Base-by-base conservation (phyloP, 306 rosid genomes). In the Pyrus bretschneideri region DNA sequence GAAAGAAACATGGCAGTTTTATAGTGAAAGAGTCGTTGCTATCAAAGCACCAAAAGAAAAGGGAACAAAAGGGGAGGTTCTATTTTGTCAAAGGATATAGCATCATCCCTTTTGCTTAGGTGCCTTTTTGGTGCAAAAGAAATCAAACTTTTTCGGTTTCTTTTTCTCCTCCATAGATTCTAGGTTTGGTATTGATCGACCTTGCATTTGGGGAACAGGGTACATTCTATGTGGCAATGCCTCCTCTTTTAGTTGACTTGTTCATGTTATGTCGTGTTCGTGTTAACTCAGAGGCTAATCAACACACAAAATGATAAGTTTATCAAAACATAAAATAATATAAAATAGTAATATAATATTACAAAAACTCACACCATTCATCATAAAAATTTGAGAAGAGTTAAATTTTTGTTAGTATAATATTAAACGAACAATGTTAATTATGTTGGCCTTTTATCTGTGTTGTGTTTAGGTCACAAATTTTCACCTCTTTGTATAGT, bases 21-120 rank as follows among this genome's bases (percentile, higher is more conserved):
- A 73, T 65, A 18, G 85, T 70, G 79, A 54, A 75, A 77, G 72
- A 63, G 83, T 77, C 77, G 89, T 87, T 87, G 78, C 68, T 40
- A 62, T 80, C 90, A 27, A 85, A 79, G 90, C 88, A 86, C 82
- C 67, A 72, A 77, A 78, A 21, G 75, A 71, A 76, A 75, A 68
- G 78, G 29, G 46, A n/a, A 55, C 55, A 69, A 21, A 63, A 15
- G 6, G 69, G 67, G 33, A 87, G 83, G 86, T 84, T 86, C 86
- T 79, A 44, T 89, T 82, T 86, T 84, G 84, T 76, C 85, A 83
- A 78, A 1, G 67, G 80, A 58, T 75, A 72, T 44, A 59, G 65
- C 75, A 72, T 49, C 19, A 23, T 71, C 54, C 68, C 33, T 33
- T 58, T 60, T 33, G 52, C 52, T 18, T 40, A 40, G 64, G 42